Base-by-base conservation (phyloP, 768 basidiomycete genomes). In the Megacollybia marginata region DNA sequence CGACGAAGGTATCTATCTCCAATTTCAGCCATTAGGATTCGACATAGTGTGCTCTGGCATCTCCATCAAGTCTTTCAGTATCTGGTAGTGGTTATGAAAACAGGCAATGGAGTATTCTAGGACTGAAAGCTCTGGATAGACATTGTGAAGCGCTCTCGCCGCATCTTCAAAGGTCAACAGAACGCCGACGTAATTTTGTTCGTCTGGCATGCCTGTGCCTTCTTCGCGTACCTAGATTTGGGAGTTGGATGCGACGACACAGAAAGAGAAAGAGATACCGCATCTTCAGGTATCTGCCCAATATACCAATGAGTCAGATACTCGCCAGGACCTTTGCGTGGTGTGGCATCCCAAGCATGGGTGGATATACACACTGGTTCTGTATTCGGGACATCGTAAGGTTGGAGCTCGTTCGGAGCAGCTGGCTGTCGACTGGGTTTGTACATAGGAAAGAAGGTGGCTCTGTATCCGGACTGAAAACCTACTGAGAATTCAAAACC, bases 181-280 rank as follows among this genome's bases (percentile, higher is more conserved):
- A 50, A 71, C 62, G 12, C 73, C 67, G 35, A 61, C 59, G 58
- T 73, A 85, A 44, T 68, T 57, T 52, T 71, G 60, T 57, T 84
- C 83, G 56, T 83, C 70, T 0, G 73, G 61, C 80, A 82, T 83
- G 8, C 76, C 75, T 11, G 82, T 83, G 13, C 72, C 70, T 32
- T 60, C 55, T 19, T 79, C 69, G 12, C 64, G 68, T 5, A 72
- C 67, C 79, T 82, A 35, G 10, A 31, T 46, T 4, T n/a, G 11
- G 33, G 28, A 34, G 2, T 42, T 15, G 5, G 13, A 9, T 31
- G 13, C 5, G 4, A 20, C 15, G 23, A 16, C 13, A 42, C 23
- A 33, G 12, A 28, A 20, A 32, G 1, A 18, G 48, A 23, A 35
- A 33, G 38, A 32, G 28, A 23, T 55, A 83, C 79, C 35, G 79